Evolutionary conservation across 139 green algal species (phyloP), one percentile per base, ranked within the genome.

Genomic region (Closterium sp.): DNA sequence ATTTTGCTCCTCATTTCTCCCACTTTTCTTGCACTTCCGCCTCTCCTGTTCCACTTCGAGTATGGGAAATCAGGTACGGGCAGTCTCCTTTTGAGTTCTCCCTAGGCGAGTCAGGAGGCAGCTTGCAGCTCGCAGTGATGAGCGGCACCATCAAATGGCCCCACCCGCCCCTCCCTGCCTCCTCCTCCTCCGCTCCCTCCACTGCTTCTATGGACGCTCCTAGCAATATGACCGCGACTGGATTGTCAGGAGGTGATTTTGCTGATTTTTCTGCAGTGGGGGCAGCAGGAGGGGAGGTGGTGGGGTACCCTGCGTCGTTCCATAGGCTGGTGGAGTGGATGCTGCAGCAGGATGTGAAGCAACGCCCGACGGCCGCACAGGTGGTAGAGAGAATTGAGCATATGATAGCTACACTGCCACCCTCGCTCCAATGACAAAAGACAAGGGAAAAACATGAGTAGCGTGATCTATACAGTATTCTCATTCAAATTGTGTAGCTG

Each of bases 81-180:
- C 50, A 93, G 90, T 94, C 89, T 9, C 94, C 94, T 4, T 99
- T 99, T 94, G 96, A 98, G 94, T 93, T 94, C 31, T 95, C 95
- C 9, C 91, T 97, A 22, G 92, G 94, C 31, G 95, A 98, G 86
- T 93, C 96, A 21, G 97, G 97, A 24, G 97, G 97, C 86, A 98
- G 96, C 91, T 92, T 98, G 27, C 95, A 97, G 32, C 95, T 98
- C 79, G 97, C 97, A 24, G 96, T 97, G 1, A 94, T 98, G 86
- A 98, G 97, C 94, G 79, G n/a, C 0, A 88, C 42, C 30, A 30
- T 94, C 9, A 70, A 84, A 22, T 91, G 88, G 50, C 91, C 92
- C 19, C 21, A 86, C 17, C 22, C 31, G 0, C 30, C 90, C 9
- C 13, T 88, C 22, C 1, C 31, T 3, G 13, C 90, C n/a, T 79